Evolutionary conservation across 2,329 filamentous ascomycete species (phyloP), one percentile per base, ranked within the genome.

Genomic region (Ascocoryne sarcoides): DNA sequence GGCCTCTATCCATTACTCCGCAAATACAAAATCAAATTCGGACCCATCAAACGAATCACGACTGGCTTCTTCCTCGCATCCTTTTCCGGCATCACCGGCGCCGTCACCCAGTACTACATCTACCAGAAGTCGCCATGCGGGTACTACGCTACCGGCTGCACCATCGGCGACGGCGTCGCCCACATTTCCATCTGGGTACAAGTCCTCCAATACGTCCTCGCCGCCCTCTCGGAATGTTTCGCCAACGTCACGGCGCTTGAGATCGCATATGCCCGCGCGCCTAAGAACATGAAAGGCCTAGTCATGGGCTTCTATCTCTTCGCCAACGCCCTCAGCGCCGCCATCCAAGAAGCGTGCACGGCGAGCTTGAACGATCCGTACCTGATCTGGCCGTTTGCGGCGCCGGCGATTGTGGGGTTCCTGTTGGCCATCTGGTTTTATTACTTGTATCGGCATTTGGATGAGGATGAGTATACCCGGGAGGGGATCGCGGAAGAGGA

Each of bases 231-330:
- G 0, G 73, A 76, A 58, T 74, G 74, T 49, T 71, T 76, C 49
- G 65, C 67, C 4, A 73, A 68, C 21, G 67, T 77, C 37, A 76
- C 74, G 4, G 79, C 79, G 1, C 75, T 82, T 49, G 83, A 86
- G 59, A 84, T 85, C 45, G 83, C 84, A 30, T 88, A 79, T 64
- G 79, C 79, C 56, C 84, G 86, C 62, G 80, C 82, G 0, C 84
- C 83, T 20, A 76, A 73, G 54, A 86, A 85, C 65, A 88, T 89
- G 84, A 79, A 82, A 50, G 83, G 78, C 2, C 70, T 88, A 15
- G 80, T 89, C 51, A 70, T 73, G 61, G 74, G 73, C 19, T 67
- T 86, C 54, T 80, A 79, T 58, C 68, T 86, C 26, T 79, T 83
- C 66, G 84, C 76, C 69, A 80, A 69, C 16, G 82, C 81, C 41